Conservation (phyloP, 1,284 basidiomycete species). For the Wallemia ichthyophaga region DNA sequence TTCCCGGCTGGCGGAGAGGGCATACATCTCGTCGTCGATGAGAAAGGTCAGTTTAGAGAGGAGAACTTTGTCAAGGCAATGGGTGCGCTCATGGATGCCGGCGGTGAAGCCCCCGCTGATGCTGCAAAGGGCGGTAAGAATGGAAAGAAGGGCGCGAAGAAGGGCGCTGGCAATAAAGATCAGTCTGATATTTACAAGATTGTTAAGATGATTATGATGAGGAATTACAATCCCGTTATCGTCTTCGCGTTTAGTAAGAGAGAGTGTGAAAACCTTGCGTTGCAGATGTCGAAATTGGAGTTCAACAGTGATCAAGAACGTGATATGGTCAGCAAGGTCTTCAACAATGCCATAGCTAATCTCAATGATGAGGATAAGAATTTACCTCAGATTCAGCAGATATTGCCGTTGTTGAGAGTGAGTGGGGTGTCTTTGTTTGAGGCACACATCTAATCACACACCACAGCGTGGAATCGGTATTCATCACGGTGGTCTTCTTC, state of each 20-base stretch:
- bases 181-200: slow-evolving; percentile 89
- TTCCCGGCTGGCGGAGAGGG: slow-evolving; percentile 91
- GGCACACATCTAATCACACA: background rate
- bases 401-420: slow-evolving; percentile 61
- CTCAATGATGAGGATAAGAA: slow-evolving; percentile 62
- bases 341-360: slow-evolving; percentile 76
- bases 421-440: background rate
- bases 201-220: slow-evolving; percentile 93
- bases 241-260: slow-evolving; percentile 96
- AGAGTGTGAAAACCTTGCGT: slow-evolving; percentile 77
- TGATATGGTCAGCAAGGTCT: slow-evolving; percentile 59
- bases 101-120: slow-evolving; percentile 80
- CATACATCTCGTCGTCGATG: slow-evolving; percentile 91
- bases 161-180: slow-evolving; percentile 81
- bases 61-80: slow-evolving; percentile 96
- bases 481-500: slow-evolving; percentile 89
- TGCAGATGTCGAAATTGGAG: slow-evolving; percentile 79
- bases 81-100: slow-evolving; percentile 56
- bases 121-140: slow-evolving; percentile 53
- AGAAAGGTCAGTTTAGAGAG: slow-evolving; percentile 83
- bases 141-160: slow-evolving; percentile 43
- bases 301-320: slow-evolving; percentile 88
- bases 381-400: slow-evolving; percentile 77
- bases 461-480: slow-evolving; percentile 68
- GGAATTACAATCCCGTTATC: slow-evolving; percentile 95